Evolutionary conservation across 495 filamentous ascomycete species (phyloP).

Genomic region (Xylaria cubensis): DNA sequence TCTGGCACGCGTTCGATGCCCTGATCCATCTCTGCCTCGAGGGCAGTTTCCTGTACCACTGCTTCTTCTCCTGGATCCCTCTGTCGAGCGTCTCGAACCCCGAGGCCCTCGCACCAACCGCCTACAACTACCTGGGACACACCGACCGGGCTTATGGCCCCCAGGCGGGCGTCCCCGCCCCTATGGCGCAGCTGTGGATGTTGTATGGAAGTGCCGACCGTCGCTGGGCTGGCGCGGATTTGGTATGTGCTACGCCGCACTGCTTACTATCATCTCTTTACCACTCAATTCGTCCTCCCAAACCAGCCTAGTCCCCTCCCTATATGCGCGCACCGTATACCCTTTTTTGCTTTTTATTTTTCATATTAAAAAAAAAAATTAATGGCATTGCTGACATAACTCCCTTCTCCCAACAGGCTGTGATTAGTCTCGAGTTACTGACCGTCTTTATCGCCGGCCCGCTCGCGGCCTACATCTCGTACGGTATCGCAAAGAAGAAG

Average conservation of each 20-base stretch:
- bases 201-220: conserved; percentile 89
- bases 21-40: conserved; percentile 90
- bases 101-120: conserved; percentile 43
- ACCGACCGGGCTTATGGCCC: conserved; percentile 72
- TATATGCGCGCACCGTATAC: neutral
- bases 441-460: conserved; percentile 83
- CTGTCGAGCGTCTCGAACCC: conserved; percentile 42
- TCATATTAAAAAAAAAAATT: too few species aligned
- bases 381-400: conserved; percentile 23
- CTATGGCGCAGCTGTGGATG: conserved; percentile 79
- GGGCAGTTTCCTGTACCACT: conserved; percentile 89
- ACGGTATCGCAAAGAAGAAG: conserved; percentile 64
- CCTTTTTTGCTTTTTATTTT: neutral
- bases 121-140: conserved; percentile 50
- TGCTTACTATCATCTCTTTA: conserved; percentile 20
- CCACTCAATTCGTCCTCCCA: neutral
- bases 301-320: neutral
- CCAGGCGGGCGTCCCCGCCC: conserved; percentile 65
- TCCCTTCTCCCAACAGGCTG: conserved; percentile 47
- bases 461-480: conserved; percentile 73
- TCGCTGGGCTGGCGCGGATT: conserved; percentile 81
- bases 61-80: conserved; percentile 75
- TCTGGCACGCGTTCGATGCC: conserved; percentile 94
- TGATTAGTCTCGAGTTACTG: conserved; percentile 83
- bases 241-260: conserved; percentile 46